phyloP scores from a whole-genome alignment of 1,284 basidiomycete species.

The Ustanciosporium gigantosporum region DNA sequence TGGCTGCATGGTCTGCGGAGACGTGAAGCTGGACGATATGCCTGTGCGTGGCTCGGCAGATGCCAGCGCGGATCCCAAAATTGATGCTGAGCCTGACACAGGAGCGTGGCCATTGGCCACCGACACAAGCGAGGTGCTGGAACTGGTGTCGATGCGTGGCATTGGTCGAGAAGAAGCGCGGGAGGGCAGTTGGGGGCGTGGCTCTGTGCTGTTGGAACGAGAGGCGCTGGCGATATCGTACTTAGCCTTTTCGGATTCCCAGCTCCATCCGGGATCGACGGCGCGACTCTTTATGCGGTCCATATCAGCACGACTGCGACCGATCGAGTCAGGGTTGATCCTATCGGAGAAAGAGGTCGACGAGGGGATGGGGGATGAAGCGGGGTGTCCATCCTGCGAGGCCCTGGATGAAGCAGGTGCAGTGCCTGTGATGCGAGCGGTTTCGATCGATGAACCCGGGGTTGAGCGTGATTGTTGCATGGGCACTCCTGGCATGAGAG shows the following conservation, averaged over 20 bases:
- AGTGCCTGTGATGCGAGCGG: neutral
- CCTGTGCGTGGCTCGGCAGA: neutral
- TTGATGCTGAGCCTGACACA: too few relatives aligned
- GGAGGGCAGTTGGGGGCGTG: constrained; percentile 22
- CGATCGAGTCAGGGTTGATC: constrained; percentile 2
- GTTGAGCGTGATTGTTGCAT: constrained; percentile 3
- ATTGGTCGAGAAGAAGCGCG: constrained; percentile 20
- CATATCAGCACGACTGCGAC: constrained; percentile 35
- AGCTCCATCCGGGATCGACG: constrained; percentile 43
- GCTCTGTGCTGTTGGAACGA: constrained; percentile 30
- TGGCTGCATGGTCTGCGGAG: constrained; percentile 20
- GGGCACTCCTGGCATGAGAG: neutral
- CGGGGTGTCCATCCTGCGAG: neutral
- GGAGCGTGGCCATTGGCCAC: too few relatives aligned
- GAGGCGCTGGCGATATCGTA: constrained; percentile 15
- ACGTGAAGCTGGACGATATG: constrained; percentile 13
- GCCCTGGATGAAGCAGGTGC: neutral
- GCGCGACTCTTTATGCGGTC: constrained; percentile 41
- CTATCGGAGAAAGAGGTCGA: constrained; percentile 25
- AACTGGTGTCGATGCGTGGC: constrained; percentile 25
- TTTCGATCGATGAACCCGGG: constrained; percentile 10
- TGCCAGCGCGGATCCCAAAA: neutral
- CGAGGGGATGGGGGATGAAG: constrained; percentile 8
- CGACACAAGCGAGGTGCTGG: neutral
- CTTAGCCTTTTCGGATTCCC: constrained; percentile 36